Evolutionary conservation across 1,284 basidiomycete genomes (phyloP), one percentile per base, ranked within the genome.

Genomic region (Xanthoconium separans): DNA sequence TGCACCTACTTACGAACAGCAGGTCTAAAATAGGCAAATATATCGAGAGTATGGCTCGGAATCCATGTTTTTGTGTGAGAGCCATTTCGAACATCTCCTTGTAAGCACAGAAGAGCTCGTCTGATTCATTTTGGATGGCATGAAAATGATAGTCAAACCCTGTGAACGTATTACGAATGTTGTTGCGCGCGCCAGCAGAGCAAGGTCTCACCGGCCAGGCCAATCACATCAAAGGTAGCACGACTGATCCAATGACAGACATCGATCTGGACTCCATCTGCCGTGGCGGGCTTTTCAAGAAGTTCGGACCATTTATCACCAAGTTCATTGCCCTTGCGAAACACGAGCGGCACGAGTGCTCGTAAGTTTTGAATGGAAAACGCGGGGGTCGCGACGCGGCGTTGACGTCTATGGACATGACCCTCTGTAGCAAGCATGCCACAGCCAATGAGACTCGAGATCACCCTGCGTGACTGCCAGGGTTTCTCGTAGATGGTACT

Each of bases 111-210:
- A 91, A 87, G 6, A 92, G 77, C 61, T 89, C 85, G 56, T 91
- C 88, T 2, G 82, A 75, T 61, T 89, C 87, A 52, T 89, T 77
- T 44, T 87, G 78, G 39, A 92, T 85, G 0, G 90, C 84, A 54
- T 89, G 84, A 70, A 92, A 91, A 50, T 83, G 73, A 62, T 92
- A 92, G 59, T 85, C 87, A 61, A 92, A 92, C 0, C 87, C 89
- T 90, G 47, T 13, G 20, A 29, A 53, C 20, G 34, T 7, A 47
- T 58, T 20, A 51, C 33, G 6, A 27, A 27, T 27, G 16, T 50
- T 27, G 29, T 6, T 39, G 12, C 20, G 6, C 20, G 43, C 30
- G 40, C 27, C 37, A 39, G 48, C 16, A 24, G 12, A 15, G 30
- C 33, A 51, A 46, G 33, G 30, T 58, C 45, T 54, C 40, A 87